Evolutionary conservation across 2,329 filamentous ascomycete species (phyloP).

Genomic region (Diaporthe citri): DNA sequence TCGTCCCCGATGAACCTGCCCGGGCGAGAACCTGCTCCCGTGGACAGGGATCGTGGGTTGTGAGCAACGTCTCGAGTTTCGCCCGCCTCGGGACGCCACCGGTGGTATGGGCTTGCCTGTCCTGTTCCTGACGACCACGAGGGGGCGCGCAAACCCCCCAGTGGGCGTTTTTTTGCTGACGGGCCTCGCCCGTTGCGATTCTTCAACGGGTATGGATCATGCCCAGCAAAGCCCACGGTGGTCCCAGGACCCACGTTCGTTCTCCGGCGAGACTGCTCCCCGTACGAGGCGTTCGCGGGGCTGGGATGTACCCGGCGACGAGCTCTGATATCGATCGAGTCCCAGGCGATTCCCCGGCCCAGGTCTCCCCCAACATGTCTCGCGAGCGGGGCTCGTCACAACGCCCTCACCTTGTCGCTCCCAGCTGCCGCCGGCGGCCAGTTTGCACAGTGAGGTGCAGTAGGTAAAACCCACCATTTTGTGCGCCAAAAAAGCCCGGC

Average conservation of each 20-base stretch:
- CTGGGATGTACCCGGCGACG: conserved; percentile 17
- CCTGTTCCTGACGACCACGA: conserved; percentile 16
- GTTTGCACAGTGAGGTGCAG: not conserved
- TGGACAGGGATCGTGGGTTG: conserved; percentile 11
- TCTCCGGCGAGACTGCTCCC: not conserved
- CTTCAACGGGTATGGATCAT: not conserved
- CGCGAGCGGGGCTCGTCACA: conserved; percentile 13
- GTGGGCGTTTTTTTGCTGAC: not conserved
- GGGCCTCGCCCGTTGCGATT: conserved; percentile 3
- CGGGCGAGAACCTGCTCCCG: not conserved
- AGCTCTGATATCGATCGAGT: conserved; percentile 15
- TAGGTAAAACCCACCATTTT: not conserved
- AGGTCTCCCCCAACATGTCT: conserved; percentile 5
- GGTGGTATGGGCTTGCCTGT: not conserved
- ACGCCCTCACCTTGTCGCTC: not conserved
- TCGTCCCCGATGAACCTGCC: not conserved
- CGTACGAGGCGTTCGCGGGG: not conserved
- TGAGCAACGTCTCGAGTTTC: conserved; percentile 1
- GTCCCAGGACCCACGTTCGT: conserved; percentile 4
- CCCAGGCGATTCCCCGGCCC: not conserved
- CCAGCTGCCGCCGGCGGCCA: conserved; percentile 15
- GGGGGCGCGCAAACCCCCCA: not conserved
- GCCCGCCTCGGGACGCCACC: conserved; percentile 21
- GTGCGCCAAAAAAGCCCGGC: not conserved
- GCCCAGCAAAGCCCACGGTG: conserved; percentile 11